Percentiles rank a stretch among this genome's conserved stretches.
Evolutionary conservation across 2,329 filamentous ascomycete species (phyloP).

Genomic region (Xylaria sp.): DNA sequence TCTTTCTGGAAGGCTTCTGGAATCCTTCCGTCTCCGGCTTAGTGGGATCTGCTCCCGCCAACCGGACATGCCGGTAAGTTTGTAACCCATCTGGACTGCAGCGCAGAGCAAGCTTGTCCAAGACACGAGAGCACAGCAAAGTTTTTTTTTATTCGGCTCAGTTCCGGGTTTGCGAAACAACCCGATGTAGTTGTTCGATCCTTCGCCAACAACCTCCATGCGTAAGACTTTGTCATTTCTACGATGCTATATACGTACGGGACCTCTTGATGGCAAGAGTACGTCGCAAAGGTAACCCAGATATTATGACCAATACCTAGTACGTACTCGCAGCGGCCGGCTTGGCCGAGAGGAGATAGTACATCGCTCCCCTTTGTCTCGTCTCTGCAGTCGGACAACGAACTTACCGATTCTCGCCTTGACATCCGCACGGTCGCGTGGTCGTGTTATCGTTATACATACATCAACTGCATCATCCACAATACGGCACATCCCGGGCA

Average conservation of each 20-base stretch:
- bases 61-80: conserved; percentile 34
- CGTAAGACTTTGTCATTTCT: background rate
- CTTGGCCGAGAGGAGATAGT: conserved; percentile 12
- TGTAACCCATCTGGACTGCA: background rate
- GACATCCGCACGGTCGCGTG: background rate
- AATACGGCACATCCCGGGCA: background rate
- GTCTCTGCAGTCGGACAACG: background rate
- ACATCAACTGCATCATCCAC: background rate
- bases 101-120: conserved; percentile 3
- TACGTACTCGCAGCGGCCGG: conserved; percentile 1
- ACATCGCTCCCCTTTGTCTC: background rate
- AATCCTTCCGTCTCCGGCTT: conserved; percentile 30
- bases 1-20: conserved; percentile 38
- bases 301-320: conserved; percentile 3
- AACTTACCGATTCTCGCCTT: conserved; percentile 13
- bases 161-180: background rate
- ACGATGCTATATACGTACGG: background rate
- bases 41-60: conserved; percentile 23
- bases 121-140: background rate
- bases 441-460: background rate
- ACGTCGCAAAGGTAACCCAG: background rate
- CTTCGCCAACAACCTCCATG: background rate
- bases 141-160: background rate
- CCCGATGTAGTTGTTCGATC: background rate
- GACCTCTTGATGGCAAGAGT: background rate